Conservation (phyloP, 2,329 filamentous ascomycete species). For the Paecilomyces dactylethromorphus region DNA sequence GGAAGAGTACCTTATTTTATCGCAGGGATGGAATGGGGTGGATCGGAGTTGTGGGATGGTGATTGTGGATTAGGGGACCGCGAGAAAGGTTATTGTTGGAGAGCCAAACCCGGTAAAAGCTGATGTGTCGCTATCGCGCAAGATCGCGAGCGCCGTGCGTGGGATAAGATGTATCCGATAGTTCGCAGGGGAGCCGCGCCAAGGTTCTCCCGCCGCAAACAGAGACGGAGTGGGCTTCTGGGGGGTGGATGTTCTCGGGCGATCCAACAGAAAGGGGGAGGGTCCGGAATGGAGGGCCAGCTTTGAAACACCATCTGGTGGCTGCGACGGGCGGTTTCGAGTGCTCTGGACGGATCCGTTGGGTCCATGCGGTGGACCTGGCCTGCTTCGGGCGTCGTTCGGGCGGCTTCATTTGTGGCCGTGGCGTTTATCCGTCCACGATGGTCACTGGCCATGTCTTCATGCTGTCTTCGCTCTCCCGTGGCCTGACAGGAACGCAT, state of each 20-base stretch:
- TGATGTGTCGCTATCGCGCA: constrained; percentile 1
- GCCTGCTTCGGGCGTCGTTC: no score
- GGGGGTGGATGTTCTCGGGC: not conserved
- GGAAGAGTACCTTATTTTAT: constrained; percentile 2
- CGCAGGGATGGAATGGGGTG: constrained; percentile 8
- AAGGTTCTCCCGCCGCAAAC: not conserved
- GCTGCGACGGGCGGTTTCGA: constrained; percentile 11
- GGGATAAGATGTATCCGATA: constrained; percentile 7
- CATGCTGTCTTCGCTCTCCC: no score
- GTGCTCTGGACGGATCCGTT: not conserved
- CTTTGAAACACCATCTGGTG: constrained; percentile 10
- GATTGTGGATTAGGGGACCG: constrained; percentile 9
- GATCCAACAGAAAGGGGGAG: not conserved
- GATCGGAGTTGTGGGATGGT: constrained; percentile 14
- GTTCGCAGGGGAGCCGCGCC: constrained; percentile 5
- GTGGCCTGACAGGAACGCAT: no score
- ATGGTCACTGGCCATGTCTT: no score
- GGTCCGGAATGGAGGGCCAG: not conserved
- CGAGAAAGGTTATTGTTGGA: not conserved
- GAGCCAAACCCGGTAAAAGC: not conserved
- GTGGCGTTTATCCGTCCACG: no score
- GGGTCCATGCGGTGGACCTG: no score
- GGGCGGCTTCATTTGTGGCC: no score
- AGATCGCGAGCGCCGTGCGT: constrained; percentile 7
- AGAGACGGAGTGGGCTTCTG: no score